Conservation (phyloP, 2,329 filamentous ascomycete genomes). For the Diaporthe batatas region DNA sequence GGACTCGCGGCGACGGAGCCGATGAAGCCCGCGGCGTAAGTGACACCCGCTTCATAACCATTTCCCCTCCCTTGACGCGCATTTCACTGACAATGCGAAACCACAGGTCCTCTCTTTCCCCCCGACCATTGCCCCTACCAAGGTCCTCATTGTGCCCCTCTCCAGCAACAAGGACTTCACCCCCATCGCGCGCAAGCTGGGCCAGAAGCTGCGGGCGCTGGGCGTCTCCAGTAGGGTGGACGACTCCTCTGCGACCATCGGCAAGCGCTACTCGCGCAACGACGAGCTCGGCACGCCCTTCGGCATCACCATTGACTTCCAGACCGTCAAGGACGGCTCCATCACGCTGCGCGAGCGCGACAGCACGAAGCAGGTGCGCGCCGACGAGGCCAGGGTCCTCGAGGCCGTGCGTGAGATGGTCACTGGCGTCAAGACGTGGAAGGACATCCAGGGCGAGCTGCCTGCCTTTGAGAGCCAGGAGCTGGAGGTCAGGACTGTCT, state of each 20-base stretch:
- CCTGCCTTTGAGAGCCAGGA: slow-evolving; percentile 89
- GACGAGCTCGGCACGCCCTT: slow-evolving; percentile 96
- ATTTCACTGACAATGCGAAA: slow-evolving; percentile 44
- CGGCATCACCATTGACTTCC: slow-evolving; percentile 95
- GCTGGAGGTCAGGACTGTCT: slow-evolving; percentile 54
- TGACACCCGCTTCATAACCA: slow-evolving; percentile 46
- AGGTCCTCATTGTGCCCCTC: slow-evolving; percentile 92
- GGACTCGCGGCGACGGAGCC: slow-evolving; percentile 81
- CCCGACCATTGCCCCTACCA: slow-evolving; percentile 86
- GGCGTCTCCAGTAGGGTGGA: slow-evolving; percentile 89
- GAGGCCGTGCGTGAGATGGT: slow-evolving; percentile 73
- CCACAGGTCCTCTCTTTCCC: slow-evolving; percentile 71
- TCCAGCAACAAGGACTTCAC: slow-evolving; percentile 85
- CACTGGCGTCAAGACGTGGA: slow-evolving; percentile 68
- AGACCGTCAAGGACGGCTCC: slow-evolving; percentile 88
- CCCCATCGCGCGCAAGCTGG: slow-evolving; percentile 80
- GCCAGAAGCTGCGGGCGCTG: slow-evolving; percentile 79
- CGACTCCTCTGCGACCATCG: slow-evolving; percentile 90
- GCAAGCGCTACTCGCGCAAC: slow-evolving; percentile 94
- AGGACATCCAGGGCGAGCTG: slow-evolving; percentile 80
- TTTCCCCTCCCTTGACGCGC: slow-evolving; percentile 32
- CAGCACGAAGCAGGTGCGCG: slow-evolving; percentile 90
- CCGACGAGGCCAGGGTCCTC: slow-evolving; percentile 83
- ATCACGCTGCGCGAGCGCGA: slow-evolving; percentile 93
- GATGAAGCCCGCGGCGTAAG: slow-evolving; percentile 90